phyloP scores from a whole-genome alignment of 2,329 filamentous ascomycete genomes.

The Ceratocystis cubensis region DNA sequence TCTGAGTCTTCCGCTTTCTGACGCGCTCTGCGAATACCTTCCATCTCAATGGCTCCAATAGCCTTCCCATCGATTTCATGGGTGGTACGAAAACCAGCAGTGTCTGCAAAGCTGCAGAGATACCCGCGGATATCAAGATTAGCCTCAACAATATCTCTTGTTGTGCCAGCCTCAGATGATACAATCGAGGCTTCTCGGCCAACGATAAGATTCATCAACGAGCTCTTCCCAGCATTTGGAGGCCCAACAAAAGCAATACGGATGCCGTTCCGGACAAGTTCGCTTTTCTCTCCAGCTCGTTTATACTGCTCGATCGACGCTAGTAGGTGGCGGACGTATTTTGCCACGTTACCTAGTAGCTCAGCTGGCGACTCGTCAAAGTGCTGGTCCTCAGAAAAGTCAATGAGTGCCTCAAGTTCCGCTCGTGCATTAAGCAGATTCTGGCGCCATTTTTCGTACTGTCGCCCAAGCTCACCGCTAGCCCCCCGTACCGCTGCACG shows the following conservation, averaged over 20 bases:
- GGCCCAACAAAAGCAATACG: conserved; percentile 76
- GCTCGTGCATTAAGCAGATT: conserved; percentile 68
- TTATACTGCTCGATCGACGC: conserved; percentile 56
- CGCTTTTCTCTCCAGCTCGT: conserved; percentile 64
- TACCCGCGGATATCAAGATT: conserved; percentile 81
- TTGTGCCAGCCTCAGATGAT: conserved; percentile 83
- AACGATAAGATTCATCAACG: conserved; percentile 77
- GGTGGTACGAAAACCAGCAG: conserved; percentile 66
- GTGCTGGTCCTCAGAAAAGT: conserved; percentile 95
- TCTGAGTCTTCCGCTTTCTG: conserved; percentile 72
- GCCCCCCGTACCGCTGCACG: conserved; percentile 70
- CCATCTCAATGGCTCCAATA: conserved; percentile 68
- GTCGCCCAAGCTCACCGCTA: conserved; percentile 53
- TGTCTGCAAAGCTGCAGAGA: conserved; percentile 89
- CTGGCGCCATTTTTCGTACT: conserved; percentile 74
- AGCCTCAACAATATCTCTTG: conserved; percentile 84
- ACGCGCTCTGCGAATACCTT: conserved; percentile 80
- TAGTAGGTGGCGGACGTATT: conserved; percentile 49
- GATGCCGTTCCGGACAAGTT: conserved; percentile 75
- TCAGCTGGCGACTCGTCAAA: conserved; percentile 76
- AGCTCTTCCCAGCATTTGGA: conserved; percentile 92
- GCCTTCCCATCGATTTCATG: conserved; percentile 20
- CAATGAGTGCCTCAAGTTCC: conserved; percentile 88
- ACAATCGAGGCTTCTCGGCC: conserved; percentile 93
- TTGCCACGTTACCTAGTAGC: conserved; percentile 56